Evolutionary conservation across 306 rosid genomes (phyloP), one percentile per base, ranked within the genome.

Genomic region (Hippophae gyantsensis): DNA sequence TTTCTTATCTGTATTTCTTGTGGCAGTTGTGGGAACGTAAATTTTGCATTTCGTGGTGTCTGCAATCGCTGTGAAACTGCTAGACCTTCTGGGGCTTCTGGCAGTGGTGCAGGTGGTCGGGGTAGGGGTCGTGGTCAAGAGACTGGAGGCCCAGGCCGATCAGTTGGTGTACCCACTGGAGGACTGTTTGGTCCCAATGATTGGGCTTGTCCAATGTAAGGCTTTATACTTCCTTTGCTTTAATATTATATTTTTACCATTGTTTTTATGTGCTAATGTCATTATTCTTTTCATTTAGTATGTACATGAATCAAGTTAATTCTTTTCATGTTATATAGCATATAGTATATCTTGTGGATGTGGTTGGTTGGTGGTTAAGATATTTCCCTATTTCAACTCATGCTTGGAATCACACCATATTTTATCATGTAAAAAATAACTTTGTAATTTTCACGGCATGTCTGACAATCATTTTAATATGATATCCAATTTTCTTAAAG

Each of bases 151-250:
- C 53, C 27, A 74, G 87, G 88, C 59, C 84, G 84, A 57, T 74
- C 83, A 58, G 82, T 41, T 70, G 93, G 85, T 74, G 81, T 61
- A 42, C 64, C 86, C 42, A 49, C 83, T 44, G 92, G 87, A 57
- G 97, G 96, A 59, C 93, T 92, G 13, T 92, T 92, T 74, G 99
- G 99, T 67, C 99, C 99, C 9, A 92, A 92, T 77, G 99, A 92
- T 59, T 92, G 99, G 99, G 41, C 96, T 46, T 92, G 99, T 78
- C 99, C 99, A 74, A 92, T 92, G 99, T 92, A 83, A 50, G 82
- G 56, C 42, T 18, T 18, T 54, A 10, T 40, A 9, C 58, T 13
- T 47, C 57, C 27, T 18, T 41, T 12, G 42, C 52, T 66, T n/a
- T 42, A 13, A 51, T 42, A 42, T 11, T 6, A 7, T 7, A 6